Conservation (phyloP, 2,329 filamentous ascomycete genomes). For the Cryphonectria naterciae region DNA sequence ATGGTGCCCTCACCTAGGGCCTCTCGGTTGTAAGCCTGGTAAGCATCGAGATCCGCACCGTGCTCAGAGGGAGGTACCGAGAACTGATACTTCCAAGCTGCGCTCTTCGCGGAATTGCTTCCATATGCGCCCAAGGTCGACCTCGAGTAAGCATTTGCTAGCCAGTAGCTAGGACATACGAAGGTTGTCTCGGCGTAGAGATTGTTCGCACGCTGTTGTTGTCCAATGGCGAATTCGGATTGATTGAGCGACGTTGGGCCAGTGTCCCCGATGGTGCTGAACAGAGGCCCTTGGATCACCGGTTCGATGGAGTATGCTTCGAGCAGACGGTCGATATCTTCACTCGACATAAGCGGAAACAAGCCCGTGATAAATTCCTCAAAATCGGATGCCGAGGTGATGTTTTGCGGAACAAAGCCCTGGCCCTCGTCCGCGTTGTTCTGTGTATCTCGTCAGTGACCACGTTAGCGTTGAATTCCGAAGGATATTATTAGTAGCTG, state of each 20-base stretch:
- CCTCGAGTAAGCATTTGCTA: slow-evolving; percentile 48
- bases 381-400: slow-evolving; percentile 47
- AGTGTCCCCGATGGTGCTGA: slow-evolving; percentile 39
- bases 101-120: slow-evolving; percentile 27
- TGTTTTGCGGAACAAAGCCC: slow-evolving; percentile 48
- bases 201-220: slow-evolving; percentile 54
- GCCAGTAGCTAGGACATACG: slow-evolving; percentile 57
- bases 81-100: slow-evolving; percentile 50
- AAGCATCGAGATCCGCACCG: slow-evolving; percentile 41
- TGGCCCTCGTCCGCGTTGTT: slow-evolving; percentile 56
- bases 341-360: slow-evolving; percentile 45
- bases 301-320: slow-evolving; percentile 32
- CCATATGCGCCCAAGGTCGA: slow-evolving; percentile 30
- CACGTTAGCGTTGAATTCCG: background rate
- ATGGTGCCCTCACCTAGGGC: slow-evolving; percentile 15
- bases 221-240: slow-evolving; percentile 45
- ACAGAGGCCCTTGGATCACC: slow-evolving; percentile 8
- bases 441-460: background rate
- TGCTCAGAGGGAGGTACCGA: slow-evolving; percentile 42
- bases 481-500: background rate
- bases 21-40: slow-evolving; percentile 32
- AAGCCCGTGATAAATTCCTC: slow-evolving; percentile 42
- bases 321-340: slow-evolving; percentile 40
- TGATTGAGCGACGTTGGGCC: slow-evolving; percentile 36
- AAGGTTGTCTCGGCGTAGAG: slow-evolving; percentile 58